Evolutionary conservation across 208 protist genomes (phyloP).

Genomic region (Trypanosoma congolense): DNA sequence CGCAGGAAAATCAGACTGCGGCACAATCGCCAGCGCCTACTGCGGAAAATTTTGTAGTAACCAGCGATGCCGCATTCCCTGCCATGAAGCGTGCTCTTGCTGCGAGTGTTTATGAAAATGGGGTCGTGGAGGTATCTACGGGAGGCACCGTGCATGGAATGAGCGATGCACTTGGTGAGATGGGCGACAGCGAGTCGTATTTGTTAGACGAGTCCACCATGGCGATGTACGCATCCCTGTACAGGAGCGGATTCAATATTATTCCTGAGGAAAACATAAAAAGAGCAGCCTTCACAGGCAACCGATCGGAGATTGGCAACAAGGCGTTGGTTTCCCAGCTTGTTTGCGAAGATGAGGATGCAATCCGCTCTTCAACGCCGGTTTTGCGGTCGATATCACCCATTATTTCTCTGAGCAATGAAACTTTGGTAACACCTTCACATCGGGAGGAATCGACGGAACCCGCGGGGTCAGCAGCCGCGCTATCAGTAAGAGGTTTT

Average conservation of each 20-base stretch:
- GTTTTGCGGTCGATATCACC: background rate
- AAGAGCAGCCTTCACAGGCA: constrained; percentile 54
- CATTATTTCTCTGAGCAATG: background rate
- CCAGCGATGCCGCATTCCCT: no score
- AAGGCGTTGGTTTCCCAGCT: constrained; percentile 37
- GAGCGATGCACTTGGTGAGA: background rate
- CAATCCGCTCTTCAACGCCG: constrained; percentile 1
- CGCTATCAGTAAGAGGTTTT: background rate
- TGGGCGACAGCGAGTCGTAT: background rate
- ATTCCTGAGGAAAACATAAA: constrained; percentile 59
- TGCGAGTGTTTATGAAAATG: no score
- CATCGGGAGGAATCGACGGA: background rate
- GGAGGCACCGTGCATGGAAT: no score
- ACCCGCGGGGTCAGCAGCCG: background rate
- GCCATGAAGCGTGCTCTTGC: no score
- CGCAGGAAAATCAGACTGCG: no score
- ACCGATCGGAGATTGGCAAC: constrained; percentile 39
- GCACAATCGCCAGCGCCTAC: no score
- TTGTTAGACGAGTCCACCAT: constrained; percentile 13
- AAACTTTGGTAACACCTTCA: background rate
- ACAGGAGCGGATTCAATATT: constrained; percentile 38
- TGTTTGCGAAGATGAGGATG: constrained; percentile 24
- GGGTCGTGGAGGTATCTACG: no score
- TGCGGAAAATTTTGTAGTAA: no score
- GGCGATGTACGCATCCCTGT: constrained; percentile 32